phyloP scores from a whole-genome alignment of 306 rosid species.

The Cajanus cajan region DNA sequence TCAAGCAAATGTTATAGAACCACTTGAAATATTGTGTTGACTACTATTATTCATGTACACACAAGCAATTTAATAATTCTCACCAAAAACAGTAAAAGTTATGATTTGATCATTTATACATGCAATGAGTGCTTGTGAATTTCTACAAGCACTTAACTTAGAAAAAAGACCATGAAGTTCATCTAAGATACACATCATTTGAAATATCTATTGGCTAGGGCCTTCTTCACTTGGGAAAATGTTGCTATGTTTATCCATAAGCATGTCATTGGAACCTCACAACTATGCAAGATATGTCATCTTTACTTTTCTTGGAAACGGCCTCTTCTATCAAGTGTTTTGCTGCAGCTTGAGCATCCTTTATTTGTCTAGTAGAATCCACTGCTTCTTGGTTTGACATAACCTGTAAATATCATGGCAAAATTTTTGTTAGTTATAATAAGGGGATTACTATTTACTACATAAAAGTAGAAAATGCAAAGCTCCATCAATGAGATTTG shows the following conservation, averaged over 20 bases:
- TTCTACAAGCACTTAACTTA: neutral
- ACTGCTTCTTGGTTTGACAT: slow-evolving; percentile 58
- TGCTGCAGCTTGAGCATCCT: slow-evolving; percentile 53
- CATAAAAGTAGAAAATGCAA: slow-evolving; percentile 1
- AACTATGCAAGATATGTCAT: slow-evolving; percentile 61
- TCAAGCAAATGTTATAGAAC: neutral
- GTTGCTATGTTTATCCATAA: neutral
- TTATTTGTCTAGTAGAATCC: slow-evolving; percentile 39
- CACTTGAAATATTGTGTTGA: neutral
- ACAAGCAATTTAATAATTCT: neutral
- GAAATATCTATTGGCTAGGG: neutral
- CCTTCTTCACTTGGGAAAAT: neutral
- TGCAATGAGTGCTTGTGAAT: neutral
- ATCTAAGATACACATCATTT: slow-evolving; percentile 9
- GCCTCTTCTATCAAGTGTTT: slow-evolving; percentile 51
- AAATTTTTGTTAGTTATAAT: neutral
- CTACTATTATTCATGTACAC: neutral
- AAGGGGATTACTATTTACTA: neutral
- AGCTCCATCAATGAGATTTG: neutral
- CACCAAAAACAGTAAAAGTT: neutral
- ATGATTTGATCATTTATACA: slow-evolving; percentile 21
- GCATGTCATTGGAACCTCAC: slow-evolving; percentile 39
- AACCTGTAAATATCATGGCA: slow-evolving; percentile 35
- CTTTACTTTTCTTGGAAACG: slow-evolving; percentile 51
- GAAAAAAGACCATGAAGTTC: slow-evolving; percentile 2